Base-by-base conservation (phyloP, 1,284 basidiomycete species). In the Ceratorhiza oryzae-sativae region DNA sequence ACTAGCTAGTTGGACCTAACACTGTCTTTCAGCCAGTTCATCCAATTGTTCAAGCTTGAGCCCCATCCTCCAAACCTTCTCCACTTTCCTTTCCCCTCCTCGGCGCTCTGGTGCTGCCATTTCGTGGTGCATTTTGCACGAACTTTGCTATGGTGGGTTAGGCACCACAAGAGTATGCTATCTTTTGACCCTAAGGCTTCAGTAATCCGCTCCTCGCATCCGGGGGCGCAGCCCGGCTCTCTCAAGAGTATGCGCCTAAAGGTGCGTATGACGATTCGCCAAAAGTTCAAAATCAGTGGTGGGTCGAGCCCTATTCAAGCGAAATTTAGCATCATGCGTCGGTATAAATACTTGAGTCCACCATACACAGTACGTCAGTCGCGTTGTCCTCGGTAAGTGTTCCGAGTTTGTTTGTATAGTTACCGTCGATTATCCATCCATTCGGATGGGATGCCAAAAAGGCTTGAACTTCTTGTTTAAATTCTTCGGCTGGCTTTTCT, bases 361-460 rank as follows among this genome's bases (percentile, higher is more conserved):
- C n/a, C 65, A 41, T 56, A 68, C 65, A 68, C 15, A 68, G 65
- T 27, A 68, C 65, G n/a, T 68, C 65, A 27, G 51, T 68, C 41
- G 65, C 65, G 1, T n/a, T 27, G 20, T 58, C 65, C 32, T 68
- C 51, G 12, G 45, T 41, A 9, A 68, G 15, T 9, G 65, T 36
- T 4, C 65, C 51, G 10, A 56, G 45, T 27, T 49, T 25, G 18
- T 27, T 45, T 36, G 23, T 3, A 46, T 68, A 68, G 41, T 68
- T 58, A 5, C 65, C 65, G 20, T 68, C 65, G 13, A 68, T 41
- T 39, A 68, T 58, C 65, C 65, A 68, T 9, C 65, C 65, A 6
- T 41, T 27, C 27, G 53, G 65, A 58, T 68, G 51, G 13, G 51
- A 56, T 15, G 39, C 51, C 18, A 68, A 34, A 41, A 68, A 68